Base-by-base conservation (phyloP, 2,329 filamentous ascomycete genomes). In the Penicillium paneum region DNA sequence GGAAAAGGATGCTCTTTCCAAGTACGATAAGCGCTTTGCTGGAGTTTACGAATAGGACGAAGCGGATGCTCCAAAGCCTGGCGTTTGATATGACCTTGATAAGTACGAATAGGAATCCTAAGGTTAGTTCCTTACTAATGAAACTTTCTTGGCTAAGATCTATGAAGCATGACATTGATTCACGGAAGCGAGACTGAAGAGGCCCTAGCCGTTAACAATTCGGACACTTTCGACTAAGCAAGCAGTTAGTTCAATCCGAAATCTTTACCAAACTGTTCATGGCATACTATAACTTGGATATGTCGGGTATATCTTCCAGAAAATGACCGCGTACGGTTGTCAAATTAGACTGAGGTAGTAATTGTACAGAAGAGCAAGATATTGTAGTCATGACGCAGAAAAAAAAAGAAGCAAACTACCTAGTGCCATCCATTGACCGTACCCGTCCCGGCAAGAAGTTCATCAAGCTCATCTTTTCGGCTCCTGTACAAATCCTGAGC, bases 401-500 rank as follows among this genome's bases (percentile, higher is more conserved):
- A 5, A 39, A 31, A 54, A 45, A 29, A 49, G 53, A 55, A 44
- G 13, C 24, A 51, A 51, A 44, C 39, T 21, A 34, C 29, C 70
- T 56, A 74, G 62, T 73, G 67, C 71, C 71, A 74, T 15, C 73
- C 73, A 64, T 76, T 75, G 28, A 73, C 68, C 32, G 56, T 64
- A 1, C 61, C 66, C 11, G 63, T 66, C 15, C 67, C 67, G 62
- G 66, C 61, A 52, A 71, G 56, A 46, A 96, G 75, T 50, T 74
- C 77, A 44, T 86, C 83, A 62, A 97, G 72, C 78, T 97, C 94
- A 43, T 91, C 90, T 74, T 83, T 90, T 55, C 85, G 83, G 60
- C 76, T 78, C 64, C 89, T 83, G 70, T 94, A 99, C 65, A 88
- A 71, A 60, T 97, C 91, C 75, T 99, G 94, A 7, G 91, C 91